These are phyloP conservation scores for Moesziomyces globuligerus DNA, from an alignment of 1,284 basidiomycete species.

Conservation along the genomic window DNA sequence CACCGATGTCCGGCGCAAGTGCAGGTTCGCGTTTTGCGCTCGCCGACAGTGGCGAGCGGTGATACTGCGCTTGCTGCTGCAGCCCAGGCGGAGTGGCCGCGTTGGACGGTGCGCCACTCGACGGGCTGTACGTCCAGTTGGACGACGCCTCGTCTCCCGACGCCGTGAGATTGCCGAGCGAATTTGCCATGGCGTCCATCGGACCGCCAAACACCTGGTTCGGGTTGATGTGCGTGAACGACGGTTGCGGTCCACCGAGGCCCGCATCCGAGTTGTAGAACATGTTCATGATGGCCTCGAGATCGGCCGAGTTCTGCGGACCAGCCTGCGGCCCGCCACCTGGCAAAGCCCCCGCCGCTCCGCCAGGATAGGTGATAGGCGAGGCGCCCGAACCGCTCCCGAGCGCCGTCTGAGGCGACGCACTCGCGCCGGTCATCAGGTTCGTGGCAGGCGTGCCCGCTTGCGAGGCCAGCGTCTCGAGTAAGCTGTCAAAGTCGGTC, in stretches of 20 bases:
- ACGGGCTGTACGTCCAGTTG: slow-evolving; percentile 57
- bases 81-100: slow-evolving; percentile 43
- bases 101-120: slow-evolving; percentile 48
- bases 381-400: slow-evolving; percentile 41
- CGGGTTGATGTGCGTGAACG: slow-evolving; percentile 62
- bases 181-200: slow-evolving; percentile 26
- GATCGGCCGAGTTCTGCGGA: slow-evolving; percentile 35
- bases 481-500: slow-evolving; percentile 42
- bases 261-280: slow-evolving; percentile 60
- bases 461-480: slow-evolving; percentile 44
- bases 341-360: slow-evolving; percentile 1
- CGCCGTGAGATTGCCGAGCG: slow-evolving; percentile 29
- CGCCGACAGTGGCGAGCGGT: slow-evolving; percentile 45
- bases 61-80: slow-evolving; percentile 48
- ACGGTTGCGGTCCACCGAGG: slow-evolving; percentile 38
- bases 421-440: slow-evolving; percentile 20
- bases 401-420: slow-evolving; percentile 33
- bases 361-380: slow-evolving; percentile 11
- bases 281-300: slow-evolving; percentile 62
- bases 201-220: slow-evolving; percentile 56
- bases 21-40: slow-evolving; percentile 28
- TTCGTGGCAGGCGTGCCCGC: slow-evolving; percentile 29
- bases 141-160: slow-evolving; percentile 57
- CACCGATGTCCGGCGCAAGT: slow-evolving; percentile 20
- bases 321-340: slow-evolving; percentile 11